Evolutionary conservation across 1,139 yeast species (phyloP), one percentile per base, ranked within the genome.

Genomic region (Casaregolazyma lundiana): DNA sequence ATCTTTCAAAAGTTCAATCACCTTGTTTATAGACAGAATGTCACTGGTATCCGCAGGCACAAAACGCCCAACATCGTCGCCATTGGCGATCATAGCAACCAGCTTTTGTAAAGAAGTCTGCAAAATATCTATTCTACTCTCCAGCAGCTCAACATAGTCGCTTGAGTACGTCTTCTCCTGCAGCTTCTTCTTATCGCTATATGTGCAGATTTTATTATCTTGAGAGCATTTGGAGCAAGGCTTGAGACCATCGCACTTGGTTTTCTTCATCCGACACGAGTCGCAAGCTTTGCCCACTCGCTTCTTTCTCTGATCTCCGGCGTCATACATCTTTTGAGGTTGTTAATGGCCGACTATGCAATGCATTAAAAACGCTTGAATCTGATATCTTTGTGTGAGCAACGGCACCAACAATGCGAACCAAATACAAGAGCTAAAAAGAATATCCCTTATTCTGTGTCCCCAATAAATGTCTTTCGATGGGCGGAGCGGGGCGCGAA

Each of bases 231-330:
- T 72, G 37, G 78, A 73, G 59, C 94, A 84, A 1, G 94, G 92
- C 58, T 81, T 81, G 53, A 77, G 75, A 15, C 94, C 94, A 55
- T 84, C 88, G 64, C 90, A 84, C 51, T 59, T 59, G 4, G 63
- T 54, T 50, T 59, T 83, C 60, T 82, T 82, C 59, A 82, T 76
- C 44, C 61, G 71, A 64, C 94, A 84, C 45, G 84, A 78, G 61
- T 84, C 92, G 58, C 94, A 84, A 4, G 94, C 94, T 60, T 83
- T 84, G 35, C 87, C 86, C 5, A 84, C 92, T 51, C 94, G 66
- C 65, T 80, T 81, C 70, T 82, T 83, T 60, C 74, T 73, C 6
- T 38, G 35, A 13, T 50, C 53, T 30, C 47, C 47, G 9, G 41
- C 22, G 21, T 41, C 43, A 15, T 19, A 24, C 48, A 41, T 44